Evolutionary conservation across 495 filamentous ascomycete genomes (phyloP), one percentile per base, ranked within the genome.

Genomic region (Oidiodendron maius): DNA sequence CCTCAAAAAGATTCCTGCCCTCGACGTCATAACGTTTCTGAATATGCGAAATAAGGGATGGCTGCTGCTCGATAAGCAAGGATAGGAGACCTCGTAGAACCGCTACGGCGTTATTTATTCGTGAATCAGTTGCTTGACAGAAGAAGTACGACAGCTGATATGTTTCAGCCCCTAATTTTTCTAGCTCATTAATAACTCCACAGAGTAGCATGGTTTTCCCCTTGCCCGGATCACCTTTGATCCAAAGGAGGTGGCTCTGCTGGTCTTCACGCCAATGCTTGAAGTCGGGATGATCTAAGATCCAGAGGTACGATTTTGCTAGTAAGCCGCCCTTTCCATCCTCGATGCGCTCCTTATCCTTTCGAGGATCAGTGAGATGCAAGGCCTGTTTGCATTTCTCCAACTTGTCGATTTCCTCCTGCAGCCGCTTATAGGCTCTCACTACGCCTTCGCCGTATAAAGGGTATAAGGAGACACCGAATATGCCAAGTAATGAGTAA

Each of bases 81-180:
- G 8, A 32, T 8, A 32, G 8, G 8, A 32, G 28, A n/a, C n/a
- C n/a, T n/a, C 55, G 59, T 24, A 67, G 37, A 1, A 66, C 60
- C 22, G 60, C 53, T 2, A 49, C 56, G 18, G 65, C 62, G 32
- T 52, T 64, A 26, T 65, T 66, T 10, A 63, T 44, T 9, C 41
- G 48, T 10, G 15, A 9, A 48, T 64, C 44, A n/a, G 54, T 60
- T 26, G 55, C 60, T 50, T 72, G 65, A 44, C 67, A 74, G 54
- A 75, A 71, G 53, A 75, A 75, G 55, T 11, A 75, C 13, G 62
- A 62, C 8, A 74, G 9, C 6, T n/a, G 15, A 6, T 6, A n/a
- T 10, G 36, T 5, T 6, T 61, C 1, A 68, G 69, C 18, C 9
- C 6, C 18, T 9, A 18, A 20, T 8, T 6, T 22, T 10, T 23